Conservation (phyloP, 495 filamentous ascomycete genomes). For the Neurospora sp. region DNA sequence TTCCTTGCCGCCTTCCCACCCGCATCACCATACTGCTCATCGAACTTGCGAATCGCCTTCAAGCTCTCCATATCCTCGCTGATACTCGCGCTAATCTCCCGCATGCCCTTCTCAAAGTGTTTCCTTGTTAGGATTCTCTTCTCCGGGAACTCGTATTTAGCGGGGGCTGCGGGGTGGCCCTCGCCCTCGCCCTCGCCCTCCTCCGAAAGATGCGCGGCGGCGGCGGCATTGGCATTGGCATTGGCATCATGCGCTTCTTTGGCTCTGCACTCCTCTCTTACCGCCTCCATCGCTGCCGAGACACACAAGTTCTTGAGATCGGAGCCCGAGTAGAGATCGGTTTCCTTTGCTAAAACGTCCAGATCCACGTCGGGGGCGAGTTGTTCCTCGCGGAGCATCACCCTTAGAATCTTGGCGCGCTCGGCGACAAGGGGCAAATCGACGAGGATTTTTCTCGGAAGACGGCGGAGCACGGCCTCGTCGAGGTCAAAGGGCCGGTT, state of each 20-base stretch:
- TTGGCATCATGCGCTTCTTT: slow-evolving; percentile 41
- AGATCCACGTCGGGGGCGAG: slow-evolving; percentile 63
- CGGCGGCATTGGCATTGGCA: neutral
- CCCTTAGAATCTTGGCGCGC: slow-evolving; percentile 66
- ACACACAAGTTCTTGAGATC: slow-evolving; percentile 93
- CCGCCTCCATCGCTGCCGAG: slow-evolving; percentile 78
- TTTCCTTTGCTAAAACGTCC: slow-evolving; percentile 57
- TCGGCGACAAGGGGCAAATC: slow-evolving; percentile 77
- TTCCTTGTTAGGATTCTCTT: slow-evolving; percentile 51
- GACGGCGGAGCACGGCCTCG: slow-evolving; percentile 77
- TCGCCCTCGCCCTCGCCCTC: too few species aligned
- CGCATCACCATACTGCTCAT: slow-evolving; percentile 91
- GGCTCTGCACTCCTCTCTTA: slow-evolving; percentile 57
- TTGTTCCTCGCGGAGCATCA: slow-evolving; percentile 72
- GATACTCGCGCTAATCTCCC: slow-evolving; percentile 86
- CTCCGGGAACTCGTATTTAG: slow-evolving; percentile 48
- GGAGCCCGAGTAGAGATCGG: slow-evolving; percentile 90
- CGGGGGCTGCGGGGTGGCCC: slow-evolving; percentile 9
- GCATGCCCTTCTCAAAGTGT: slow-evolving; percentile 79
- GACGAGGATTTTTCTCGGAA: slow-evolving; percentile 76
- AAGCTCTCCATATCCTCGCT: slow-evolving; percentile 89
- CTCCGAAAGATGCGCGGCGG: too few species aligned
- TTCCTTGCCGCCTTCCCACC: slow-evolving; percentile 42
- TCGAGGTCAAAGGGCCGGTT: slow-evolving; percentile 94
- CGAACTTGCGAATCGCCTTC: slow-evolving; percentile 83